Conservation (phyloP, 441 rosid species). For the Gossypium schwendimanii region DNA sequence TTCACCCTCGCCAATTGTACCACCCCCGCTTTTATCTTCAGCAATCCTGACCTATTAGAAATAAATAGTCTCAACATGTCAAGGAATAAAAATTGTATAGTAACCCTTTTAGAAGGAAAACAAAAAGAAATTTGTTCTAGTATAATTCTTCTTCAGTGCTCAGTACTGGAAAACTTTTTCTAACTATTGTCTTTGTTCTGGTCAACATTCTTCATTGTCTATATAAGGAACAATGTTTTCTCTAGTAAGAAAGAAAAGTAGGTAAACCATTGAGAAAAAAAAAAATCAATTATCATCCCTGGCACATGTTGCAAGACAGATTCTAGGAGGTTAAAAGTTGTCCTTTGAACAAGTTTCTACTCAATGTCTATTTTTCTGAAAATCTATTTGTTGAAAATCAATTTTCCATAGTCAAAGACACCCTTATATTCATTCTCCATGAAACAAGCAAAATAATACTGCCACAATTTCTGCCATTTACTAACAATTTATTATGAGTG, state of each 20-base stretch:
- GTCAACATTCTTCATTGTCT: background rate
- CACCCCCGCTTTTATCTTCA: conserved; percentile 50
- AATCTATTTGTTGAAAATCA: background rate
- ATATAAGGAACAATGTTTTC: background rate
- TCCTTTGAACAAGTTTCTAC: background rate
- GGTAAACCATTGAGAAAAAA: background rate
- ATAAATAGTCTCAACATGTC: background rate
- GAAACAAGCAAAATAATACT: background rate
- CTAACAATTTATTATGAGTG: background rate
- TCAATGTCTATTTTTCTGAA: background rate
- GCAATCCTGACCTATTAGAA: conserved; percentile 57
- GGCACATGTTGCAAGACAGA: background rate
- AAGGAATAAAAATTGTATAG: background rate
- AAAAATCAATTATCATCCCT: background rate
- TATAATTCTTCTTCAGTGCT: background rate
- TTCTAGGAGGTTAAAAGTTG: background rate
- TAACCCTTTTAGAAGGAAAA: background rate
- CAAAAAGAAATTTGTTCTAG: background rate
- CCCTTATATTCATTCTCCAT: background rate
- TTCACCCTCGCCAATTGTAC: conserved; percentile 58
- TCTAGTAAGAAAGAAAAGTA: background rate
- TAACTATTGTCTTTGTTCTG: background rate
- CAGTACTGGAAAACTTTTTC: background rate
- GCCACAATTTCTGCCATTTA: background rate
- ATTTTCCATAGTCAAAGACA: conserved; percentile 1